Conservation (phyloP, 2,329 filamentous ascomycete species). For the Alternaria ethzedia region DNA sequence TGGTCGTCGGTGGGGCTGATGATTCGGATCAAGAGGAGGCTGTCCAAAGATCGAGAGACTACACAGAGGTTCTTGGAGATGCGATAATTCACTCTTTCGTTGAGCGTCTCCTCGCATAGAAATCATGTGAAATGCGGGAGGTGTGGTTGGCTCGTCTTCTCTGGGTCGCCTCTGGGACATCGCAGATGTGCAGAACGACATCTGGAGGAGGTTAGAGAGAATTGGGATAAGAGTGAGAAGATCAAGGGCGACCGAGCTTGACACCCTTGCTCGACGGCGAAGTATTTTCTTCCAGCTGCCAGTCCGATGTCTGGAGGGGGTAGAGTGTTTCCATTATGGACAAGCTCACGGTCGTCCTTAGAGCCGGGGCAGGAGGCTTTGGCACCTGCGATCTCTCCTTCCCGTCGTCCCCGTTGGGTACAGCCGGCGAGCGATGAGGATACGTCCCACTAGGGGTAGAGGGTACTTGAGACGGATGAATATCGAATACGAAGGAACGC, state of each 20-base stretch:
- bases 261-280: slow-evolving; percentile 42
- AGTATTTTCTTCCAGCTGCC: slow-evolving; percentile 44
- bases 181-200: not conserved
- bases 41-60: not conserved
- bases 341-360: not conserved
- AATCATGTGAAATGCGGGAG: not conserved
- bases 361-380: not conserved
- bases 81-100: not conserved
- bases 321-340: not conserved
- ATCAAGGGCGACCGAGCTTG: slow-evolving; percentile 14
- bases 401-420: not conserved
- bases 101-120: not conserved
- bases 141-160: not conserved
- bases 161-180: not conserved
- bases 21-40: not conserved
- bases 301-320: slow-evolving; percentile 45
- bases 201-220: not conserved
- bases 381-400: not conserved
- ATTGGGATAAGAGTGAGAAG: not conserved
- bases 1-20: not conserved
- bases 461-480: not conserved
- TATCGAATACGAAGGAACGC: not conserved
- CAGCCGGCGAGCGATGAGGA: not conserved
- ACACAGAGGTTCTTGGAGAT: not conserved
- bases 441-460: not conserved